These are phyloP conservation scores for Aspergillus eucalypticola DNA, from an alignment of 2,329 filamentous ascomycete genomes.

Conservation along the genomic window DNA sequence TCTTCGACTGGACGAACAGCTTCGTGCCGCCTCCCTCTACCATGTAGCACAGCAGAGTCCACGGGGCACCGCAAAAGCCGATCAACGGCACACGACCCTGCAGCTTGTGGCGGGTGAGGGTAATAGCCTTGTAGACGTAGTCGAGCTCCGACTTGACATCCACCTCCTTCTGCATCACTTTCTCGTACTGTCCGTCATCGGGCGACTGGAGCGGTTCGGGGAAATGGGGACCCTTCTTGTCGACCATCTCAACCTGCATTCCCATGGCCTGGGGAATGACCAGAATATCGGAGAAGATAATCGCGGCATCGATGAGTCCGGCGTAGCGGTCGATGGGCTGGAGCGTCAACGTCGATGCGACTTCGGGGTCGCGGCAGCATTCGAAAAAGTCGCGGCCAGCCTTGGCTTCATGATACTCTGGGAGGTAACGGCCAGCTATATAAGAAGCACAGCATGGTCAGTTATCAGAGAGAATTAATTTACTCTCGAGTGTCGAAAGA, in stretches of 20 bases:
- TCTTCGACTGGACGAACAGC: constrained; percentile 91
- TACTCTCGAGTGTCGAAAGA: neutral
- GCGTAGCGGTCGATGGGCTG: constrained; percentile 91
- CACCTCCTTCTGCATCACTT: constrained; percentile 75
- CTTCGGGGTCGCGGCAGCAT: constrained; percentile 90
- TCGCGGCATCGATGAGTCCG: constrained; percentile 90
- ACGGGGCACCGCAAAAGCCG: constrained; percentile 95
- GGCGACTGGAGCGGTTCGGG: constrained; percentile 79
- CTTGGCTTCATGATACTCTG: constrained; percentile 96
- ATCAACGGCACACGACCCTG: constrained; percentile 86
- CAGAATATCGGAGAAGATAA: constrained; percentile 98
- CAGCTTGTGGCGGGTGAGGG: constrained; percentile 83
- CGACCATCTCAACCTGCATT: constrained; percentile 98
- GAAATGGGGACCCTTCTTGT: constrained; percentile 95
- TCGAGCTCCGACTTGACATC: constrained; percentile 81
- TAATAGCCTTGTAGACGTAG: constrained; percentile 96
- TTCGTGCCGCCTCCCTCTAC: constrained; percentile 96
- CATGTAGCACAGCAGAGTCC: constrained; percentile 98
- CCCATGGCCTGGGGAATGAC: constrained; percentile 98
- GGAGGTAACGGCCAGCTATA: constrained; percentile 89
- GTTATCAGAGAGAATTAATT: neutral
- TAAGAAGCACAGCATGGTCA: constrained; percentile 6
- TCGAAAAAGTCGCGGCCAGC: constrained; percentile 91
- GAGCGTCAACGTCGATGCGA: constrained; percentile 88
- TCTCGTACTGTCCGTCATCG: constrained; percentile 76